Conservation (phyloP, 495 filamentous ascomycete genomes). For the Aspergillus haitiensis region DNA sequence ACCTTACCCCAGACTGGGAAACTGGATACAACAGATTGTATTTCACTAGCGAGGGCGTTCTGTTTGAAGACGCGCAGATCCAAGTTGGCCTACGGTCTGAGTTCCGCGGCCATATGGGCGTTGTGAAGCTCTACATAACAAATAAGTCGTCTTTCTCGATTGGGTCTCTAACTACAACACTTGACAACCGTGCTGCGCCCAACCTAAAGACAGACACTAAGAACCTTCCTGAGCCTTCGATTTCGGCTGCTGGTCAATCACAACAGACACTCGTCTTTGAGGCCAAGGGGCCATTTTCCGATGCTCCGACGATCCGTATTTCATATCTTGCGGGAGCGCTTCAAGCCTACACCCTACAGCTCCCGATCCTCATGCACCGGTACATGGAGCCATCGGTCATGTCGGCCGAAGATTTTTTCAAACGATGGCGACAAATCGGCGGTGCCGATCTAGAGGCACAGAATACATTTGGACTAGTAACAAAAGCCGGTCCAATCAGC, state of each 20-base stretch:
- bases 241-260: conserved; percentile 72
- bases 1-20: conserved; percentile 94
- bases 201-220: conserved; percentile 80
- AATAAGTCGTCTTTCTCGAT: conserved; percentile 86
- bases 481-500: conserved; percentile 52
- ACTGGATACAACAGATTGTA: conserved; percentile 84
- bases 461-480: conserved; percentile 67
- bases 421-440: conserved; percentile 97
- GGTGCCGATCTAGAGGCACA: conserved; percentile 83
- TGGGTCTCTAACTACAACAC: conserved; percentile 87
- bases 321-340: conserved; percentile 92
- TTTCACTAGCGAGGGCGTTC: conserved; percentile 75
- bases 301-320: conserved; percentile 87
- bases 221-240: conserved; percentile 79
- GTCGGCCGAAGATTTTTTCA: conserved; percentile 91
- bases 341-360: conserved; percentile 87
- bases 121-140: conserved; percentile 90
- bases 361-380: conserved; percentile 87
- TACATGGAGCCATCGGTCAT: conserved; percentile 93
- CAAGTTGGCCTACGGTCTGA: conserved; percentile 91
- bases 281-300: conserved; percentile 74
- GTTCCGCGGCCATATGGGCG: conserved; percentile 90
- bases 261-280: conserved; percentile 96
- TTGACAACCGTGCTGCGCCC: conserved; percentile 75
- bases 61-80: conserved; percentile 93